Conservation (phyloP, 306 rosid genomes). For the Lotus japonicus region DNA sequence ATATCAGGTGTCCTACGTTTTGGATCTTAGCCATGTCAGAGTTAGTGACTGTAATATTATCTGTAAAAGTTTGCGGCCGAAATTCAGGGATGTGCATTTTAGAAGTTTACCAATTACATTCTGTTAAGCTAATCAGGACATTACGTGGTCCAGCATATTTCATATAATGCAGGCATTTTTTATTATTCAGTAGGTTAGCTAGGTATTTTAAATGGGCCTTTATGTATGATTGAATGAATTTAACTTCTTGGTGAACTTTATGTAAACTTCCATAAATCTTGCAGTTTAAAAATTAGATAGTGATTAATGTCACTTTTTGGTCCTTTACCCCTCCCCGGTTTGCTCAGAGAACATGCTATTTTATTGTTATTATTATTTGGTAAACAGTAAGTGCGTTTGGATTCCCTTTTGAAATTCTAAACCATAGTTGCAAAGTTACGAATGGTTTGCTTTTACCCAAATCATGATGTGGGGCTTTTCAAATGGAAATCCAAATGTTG, state of each 20-base stretch:
- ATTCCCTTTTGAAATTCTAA: no score
- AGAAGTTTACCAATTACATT: background rate
- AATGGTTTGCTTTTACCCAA: no score
- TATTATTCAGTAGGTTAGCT: background rate
- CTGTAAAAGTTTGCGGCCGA: background rate
- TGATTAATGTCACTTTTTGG: background rate
- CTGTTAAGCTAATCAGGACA: constrained; percentile 4
- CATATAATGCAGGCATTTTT: background rate
- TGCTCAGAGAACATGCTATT: background rate
- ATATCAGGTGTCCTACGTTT: no score
- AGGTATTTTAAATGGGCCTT: background rate
- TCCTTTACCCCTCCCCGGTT: background rate
- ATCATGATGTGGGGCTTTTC: no score
- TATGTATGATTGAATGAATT: background rate
- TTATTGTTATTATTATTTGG: background rate
- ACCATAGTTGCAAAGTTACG: no score
- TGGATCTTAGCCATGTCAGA: no score
- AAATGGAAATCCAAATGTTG: no score
- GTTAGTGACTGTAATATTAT: background rate
- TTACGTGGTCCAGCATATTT: background rate
- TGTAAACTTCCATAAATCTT: background rate
- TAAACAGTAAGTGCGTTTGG: background rate
- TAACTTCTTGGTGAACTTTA: background rate
- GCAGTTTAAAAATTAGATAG: background rate
- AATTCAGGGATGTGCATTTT: background rate